A percentile compares a stretch with the other conserved stretches of the same genome.
Conservation (phyloP, 1,284 basidiomycete genomes). For the Moesziomyces aphidis region DNA sequence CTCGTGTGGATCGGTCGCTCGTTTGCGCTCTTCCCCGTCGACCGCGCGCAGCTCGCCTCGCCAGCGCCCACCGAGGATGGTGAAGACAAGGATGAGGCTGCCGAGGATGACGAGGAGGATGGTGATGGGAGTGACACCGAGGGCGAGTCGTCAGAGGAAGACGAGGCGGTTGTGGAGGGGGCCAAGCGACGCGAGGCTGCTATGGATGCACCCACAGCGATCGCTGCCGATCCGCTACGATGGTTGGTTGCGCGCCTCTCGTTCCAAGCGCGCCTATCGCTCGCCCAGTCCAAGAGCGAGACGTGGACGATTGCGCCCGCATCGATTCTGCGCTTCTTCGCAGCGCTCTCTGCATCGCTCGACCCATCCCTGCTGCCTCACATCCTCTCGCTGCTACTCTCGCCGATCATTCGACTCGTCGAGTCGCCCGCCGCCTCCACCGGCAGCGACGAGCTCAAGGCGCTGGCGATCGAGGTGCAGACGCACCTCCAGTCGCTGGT, state of each 20-base stretch:
- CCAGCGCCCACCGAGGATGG: constrained; percentile 8
- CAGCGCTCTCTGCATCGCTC: constrained; percentile 36
- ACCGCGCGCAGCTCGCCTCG: constrained; percentile 8
- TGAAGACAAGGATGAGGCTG: constrained; percentile 21
- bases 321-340: constrained; percentile 76
- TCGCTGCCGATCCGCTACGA: constrained; percentile 75
- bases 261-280: constrained; percentile 76
- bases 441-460: constrained; percentile 80
- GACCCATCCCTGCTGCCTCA: constrained; percentile 70
- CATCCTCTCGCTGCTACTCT: constrained; percentile 85
- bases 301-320: constrained; percentile 83
- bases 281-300: constrained; percentile 46
- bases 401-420: constrained; percentile 84
- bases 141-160: constrained; percentile 7
- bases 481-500: constrained; percentile 88
- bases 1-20: constrained; percentile 86
- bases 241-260: constrained; percentile 96
- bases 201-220: constrained; percentile 17
- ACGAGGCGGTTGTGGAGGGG: constrained; percentile 25
- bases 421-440: constrained; percentile 73
- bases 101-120: constrained; percentile 51
- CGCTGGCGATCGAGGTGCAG: constrained; percentile 84
- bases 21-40: constrained; percentile 52
- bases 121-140: constrained; percentile 9
- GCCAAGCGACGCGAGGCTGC: constrained; percentile 55